These are phyloP conservation scores for Vickermania spadyakhi DNA, from an alignment of 208 protist genomes.

Conservation along the genomic window DNA sequence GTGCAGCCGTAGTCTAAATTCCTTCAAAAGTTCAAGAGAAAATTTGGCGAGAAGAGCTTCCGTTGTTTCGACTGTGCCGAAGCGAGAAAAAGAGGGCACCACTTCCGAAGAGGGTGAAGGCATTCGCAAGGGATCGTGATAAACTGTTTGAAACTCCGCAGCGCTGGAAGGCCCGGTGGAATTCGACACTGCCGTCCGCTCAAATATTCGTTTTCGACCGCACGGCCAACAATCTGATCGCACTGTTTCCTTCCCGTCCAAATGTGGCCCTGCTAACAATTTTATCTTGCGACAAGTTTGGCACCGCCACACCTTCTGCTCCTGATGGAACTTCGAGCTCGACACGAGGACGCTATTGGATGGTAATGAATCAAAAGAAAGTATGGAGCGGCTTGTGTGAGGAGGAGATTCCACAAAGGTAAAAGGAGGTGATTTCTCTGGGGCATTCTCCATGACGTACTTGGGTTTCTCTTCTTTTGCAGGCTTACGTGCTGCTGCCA, in stretches of 20 bases:
- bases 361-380: too few relatives aligned
- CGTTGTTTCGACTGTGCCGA: too few relatives aligned
- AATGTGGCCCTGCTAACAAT: slow-evolving; percentile 26
- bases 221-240: slow-evolving; percentile 56
- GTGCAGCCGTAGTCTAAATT: slow-evolving; percentile 34
- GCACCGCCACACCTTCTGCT: slow-evolving; percentile 22
- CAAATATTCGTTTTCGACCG: slow-evolving; percentile 32
- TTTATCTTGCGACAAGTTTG: slow-evolving; percentile 33
- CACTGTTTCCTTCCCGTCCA: slow-evolving; percentile 33
- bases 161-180: too few relatives aligned
- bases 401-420: not conserved
- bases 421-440: not conserved
- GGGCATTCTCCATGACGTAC: not conserved
- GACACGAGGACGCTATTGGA: too few relatives aligned
- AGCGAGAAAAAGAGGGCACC: too few relatives aligned
- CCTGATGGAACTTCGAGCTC: not conserved
- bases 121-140: not conserved
- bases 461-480: slow-evolving; percentile 2
- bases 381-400: too few relatives aligned
- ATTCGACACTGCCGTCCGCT: too few relatives aligned
- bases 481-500: slow-evolving; percentile 4
- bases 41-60: too few relatives aligned
- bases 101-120: not conserved
- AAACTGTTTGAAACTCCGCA: not conserved
- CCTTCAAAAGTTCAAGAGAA: slow-evolving; percentile 32